Evolutionary conservation across 495 filamentous ascomycete species (phyloP).

Genomic region (Xylaria curta): DNA sequence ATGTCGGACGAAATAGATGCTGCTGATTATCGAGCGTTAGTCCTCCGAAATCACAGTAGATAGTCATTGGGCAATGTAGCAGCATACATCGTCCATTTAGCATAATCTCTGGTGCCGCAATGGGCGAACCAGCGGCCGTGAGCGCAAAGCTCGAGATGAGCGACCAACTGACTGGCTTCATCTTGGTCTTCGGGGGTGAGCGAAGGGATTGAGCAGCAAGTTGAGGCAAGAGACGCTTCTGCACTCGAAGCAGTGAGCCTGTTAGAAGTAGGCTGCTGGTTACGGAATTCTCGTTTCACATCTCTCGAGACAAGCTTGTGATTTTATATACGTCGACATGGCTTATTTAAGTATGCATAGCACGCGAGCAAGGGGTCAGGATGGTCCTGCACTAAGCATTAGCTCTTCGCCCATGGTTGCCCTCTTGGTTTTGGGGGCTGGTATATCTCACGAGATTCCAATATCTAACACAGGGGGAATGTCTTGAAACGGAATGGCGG

Average conservation of each 20-base stretch:
- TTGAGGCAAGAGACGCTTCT: neutral
- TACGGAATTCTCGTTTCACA: neutral
- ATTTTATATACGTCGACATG: neutral
- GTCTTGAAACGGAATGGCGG: slow-evolving; percentile 18
- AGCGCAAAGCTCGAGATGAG: slow-evolving; percentile 32
- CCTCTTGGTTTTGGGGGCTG: neutral
- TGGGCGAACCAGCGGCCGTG: slow-evolving; percentile 22
- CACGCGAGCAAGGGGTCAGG: slow-evolving; percentile 1
- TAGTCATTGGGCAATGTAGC: slow-evolving; percentile 2
- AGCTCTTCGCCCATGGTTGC: neutral
- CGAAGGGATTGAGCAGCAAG: neutral
- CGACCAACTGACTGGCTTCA: slow-evolving; percentile 31
- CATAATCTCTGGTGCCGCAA: slow-evolving; percentile 4
- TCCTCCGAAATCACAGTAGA: neutral
- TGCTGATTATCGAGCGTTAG: slow-evolving; percentile 28
- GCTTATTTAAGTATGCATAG: neutral
- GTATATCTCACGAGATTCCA: slow-evolving; percentile 12
- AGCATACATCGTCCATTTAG: slow-evolving; percentile 13
- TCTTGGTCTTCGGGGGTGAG: slow-evolving; percentile 23
- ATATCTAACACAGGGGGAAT: slow-evolving; percentile 10
- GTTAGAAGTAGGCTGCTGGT: neutral
- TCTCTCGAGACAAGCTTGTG: neutral
- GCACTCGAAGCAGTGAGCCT: neutral
- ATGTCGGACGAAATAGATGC: slow-evolving; percentile 40
- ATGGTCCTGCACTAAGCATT: neutral